Conservation (phyloP, 371 early-diverging fungal species). For the Gilbertella persicaria region DNA sequence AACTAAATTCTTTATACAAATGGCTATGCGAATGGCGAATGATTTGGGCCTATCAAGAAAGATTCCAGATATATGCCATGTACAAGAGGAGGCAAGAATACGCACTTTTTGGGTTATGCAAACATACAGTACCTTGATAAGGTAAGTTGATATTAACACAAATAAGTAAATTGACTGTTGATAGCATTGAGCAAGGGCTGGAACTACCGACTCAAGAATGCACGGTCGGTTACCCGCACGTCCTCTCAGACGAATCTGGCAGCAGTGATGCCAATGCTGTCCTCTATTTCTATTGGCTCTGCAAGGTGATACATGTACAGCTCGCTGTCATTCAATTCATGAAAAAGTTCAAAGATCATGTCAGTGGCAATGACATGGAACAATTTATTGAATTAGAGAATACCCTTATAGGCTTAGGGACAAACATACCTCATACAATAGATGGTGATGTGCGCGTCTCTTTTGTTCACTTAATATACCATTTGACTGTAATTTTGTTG, state of each 20-base stretch:
- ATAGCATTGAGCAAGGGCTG: slow-evolving; percentile 34
- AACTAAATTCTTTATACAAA: slow-evolving; percentile 37
- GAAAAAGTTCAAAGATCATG: slow-evolving; percentile 12
- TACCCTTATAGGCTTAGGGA: slow-evolving; percentile 6
- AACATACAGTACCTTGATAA: slow-evolving; percentile 26
- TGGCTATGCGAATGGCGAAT: slow-evolving; percentile 41
- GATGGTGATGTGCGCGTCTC: slow-evolving; percentile 1
- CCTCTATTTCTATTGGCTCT: slow-evolving; percentile 37
- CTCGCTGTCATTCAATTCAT: slow-evolving; percentile 35
- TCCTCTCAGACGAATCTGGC: slow-evolving; percentile 21
- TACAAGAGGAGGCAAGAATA: slow-evolving; percentile 12
- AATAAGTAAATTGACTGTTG: slow-evolving; percentile 1
- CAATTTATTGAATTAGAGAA: slow-evolving; percentile 11
- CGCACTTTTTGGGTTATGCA: slow-evolving; percentile 33
- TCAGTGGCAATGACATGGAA: slow-evolving; percentile 1
- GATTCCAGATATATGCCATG: not conserved
- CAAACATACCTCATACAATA: slow-evolving; percentile 4
- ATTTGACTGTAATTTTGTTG: slow-evolving; percentile 20
- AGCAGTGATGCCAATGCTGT: slow-evolving; percentile 15
- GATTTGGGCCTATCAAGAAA: slow-evolving; percentile 33
- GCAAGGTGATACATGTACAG: slow-evolving; percentile 35
- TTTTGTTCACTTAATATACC: slow-evolving; percentile 24
- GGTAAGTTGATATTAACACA: slow-evolving; percentile 27
- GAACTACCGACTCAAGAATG: slow-evolving; percentile 19
- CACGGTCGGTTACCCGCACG: slow-evolving; percentile 30